Evolutionary conservation across 73 alveolate genomes (phyloP), one percentile per base, ranked within the genome.

Genomic region (Halteria grandinella): DNA sequence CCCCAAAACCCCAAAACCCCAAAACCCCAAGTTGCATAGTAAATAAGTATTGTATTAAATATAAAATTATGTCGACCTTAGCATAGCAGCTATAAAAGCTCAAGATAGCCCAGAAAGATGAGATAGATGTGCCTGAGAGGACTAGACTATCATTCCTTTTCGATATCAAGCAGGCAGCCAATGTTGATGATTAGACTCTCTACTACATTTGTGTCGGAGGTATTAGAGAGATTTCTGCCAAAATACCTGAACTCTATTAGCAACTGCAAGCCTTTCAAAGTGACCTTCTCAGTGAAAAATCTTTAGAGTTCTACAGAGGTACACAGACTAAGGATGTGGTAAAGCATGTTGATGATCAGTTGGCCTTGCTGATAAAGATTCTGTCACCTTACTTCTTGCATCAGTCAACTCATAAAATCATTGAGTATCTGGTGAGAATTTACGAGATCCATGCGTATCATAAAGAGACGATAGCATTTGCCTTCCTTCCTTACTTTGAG

Each of bases 391-490:
- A 47, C 41, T 54, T 72, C 41, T 37, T 29, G n/a, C 27, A 72
- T 21, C n/a, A 27, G 25, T 33, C 87, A 28, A 44, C 78, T 0
- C 80, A 45, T 14, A 83, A 63, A 75, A 49, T 83, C 17, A 21
- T 83, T 8, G 92, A 83, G 43, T 83, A 55, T 73, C 34, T 83
- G 33, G 39, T 83, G 21, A 57, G 92, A 60, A 48, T 83, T 21
- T 83, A 83, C 41, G 92, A 83, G 43, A 63, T 83, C 14, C 78
- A 83, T 23, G 92, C 85, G 0, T 73, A 11, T 63, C 81, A 54
- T 31, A 83, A 83, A 49, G 29, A 44, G 28, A 41, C 51, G 32
- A 51, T 83, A 12, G n/a, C 74, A 0, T 36, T 63, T 25, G 23
- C 83, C 18, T 64, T 75, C 62, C 25, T 84, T 11, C 88, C 93